Evolutionary conservation across 2,329 filamentous ascomycete species (phyloP), one percentile per base, ranked within the genome.

Genomic region (Aureobasidium sp.): DNA sequence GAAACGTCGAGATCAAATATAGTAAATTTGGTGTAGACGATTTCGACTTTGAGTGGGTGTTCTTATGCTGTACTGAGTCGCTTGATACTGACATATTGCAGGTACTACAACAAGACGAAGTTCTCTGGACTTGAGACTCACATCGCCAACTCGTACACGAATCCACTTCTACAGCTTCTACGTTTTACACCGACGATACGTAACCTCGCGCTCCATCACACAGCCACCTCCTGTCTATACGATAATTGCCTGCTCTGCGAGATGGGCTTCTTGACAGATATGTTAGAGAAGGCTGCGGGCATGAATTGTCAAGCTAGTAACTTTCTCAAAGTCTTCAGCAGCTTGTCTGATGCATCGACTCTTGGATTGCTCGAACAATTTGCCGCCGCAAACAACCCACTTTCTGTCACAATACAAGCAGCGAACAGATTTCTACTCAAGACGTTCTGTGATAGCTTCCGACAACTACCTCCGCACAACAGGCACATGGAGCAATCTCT

Each of bases 1-100:
- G 89, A 66, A 92, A 91, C 69, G 89, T 97, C 12, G 93, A 97
- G 74, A 99, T 99, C 77, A 97, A 97, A 73, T 99, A 97, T 78
- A 97, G 93, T 80, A 95, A 91, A 72, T 99, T 97, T 74, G 94
- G 94, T 22, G 91, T 99, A n/a, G 93, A 97, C 70, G 95, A 99
- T 74, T 99, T 99, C 73, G 94, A 99, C 74, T 99, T 99, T 76
- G 88, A 89, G 86, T 90, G 77, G 69, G 85, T 75, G 15, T 3
- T 17, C 6, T 39, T 2, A 15, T 44, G n/a, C 20, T 31, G 12
- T 36, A 20, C 14, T 27, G 36, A 25, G 3, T 27, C 22, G 5
- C 14, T 15, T 34, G 4, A 8, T 51, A 56, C 63, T 70, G 47
- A 68, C 65, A 67, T 61, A 71, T 62, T 14, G n/a, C 66, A 91